These are phyloP conservation scores for Torulaspora indica DNA, from an alignment of 805 yeast genomes.

Conservation along the genomic window DNA sequence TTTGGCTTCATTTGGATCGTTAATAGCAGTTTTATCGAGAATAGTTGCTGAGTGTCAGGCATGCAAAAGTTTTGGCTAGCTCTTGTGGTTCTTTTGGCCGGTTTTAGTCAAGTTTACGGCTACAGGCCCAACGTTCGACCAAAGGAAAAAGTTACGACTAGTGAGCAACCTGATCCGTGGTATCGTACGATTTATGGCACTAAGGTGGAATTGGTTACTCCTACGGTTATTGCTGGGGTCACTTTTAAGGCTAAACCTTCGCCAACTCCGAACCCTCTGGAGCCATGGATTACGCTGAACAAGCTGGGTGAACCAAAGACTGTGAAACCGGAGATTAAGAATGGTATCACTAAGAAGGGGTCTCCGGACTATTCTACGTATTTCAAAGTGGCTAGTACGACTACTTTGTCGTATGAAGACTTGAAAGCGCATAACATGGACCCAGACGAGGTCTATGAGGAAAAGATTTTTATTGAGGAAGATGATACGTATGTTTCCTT, in stretches of 20 bases:
- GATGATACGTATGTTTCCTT: slow-evolving; percentile 66
- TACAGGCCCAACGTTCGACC: slow-evolving; percentile 35
- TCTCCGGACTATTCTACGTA: slow-evolving; percentile 71
- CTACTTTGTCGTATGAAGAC: slow-evolving; percentile 53
- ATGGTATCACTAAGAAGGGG: slow-evolving; percentile 62
- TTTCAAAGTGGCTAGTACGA: slow-evolving; percentile 65
- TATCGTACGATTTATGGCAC: slow-evolving; percentile 59
- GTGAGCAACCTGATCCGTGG: slow-evolving; percentile 60
- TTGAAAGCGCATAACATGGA: slow-evolving; percentile 70
- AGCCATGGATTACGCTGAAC: slow-evolving; percentile 76
- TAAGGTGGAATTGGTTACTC: slow-evolving; percentile 61
- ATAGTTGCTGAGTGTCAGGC: neutral
- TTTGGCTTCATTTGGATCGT: neutral
- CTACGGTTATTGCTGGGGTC: slow-evolving; percentile 56
- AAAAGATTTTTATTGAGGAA: slow-evolving; percentile 55
- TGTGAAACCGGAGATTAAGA: slow-evolving; percentile 66
- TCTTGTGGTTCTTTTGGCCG: slow-evolving; percentile 3
- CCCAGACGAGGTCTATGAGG: slow-evolving; percentile 53
- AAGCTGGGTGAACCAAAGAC: slow-evolving; percentile 79
- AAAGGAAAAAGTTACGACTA: slow-evolving; percentile 35
- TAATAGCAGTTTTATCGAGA: neutral
- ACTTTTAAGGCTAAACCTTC: slow-evolving; percentile 47
- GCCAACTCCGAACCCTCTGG: slow-evolving; percentile 54
- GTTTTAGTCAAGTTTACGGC: slow-evolving; percentile 9
- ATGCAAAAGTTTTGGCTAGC: slow-evolving; percentile 50